Conservation (phyloP, 1,139 yeast species). For the Hyphopichia wangnamkhiaoensis region DNA sequence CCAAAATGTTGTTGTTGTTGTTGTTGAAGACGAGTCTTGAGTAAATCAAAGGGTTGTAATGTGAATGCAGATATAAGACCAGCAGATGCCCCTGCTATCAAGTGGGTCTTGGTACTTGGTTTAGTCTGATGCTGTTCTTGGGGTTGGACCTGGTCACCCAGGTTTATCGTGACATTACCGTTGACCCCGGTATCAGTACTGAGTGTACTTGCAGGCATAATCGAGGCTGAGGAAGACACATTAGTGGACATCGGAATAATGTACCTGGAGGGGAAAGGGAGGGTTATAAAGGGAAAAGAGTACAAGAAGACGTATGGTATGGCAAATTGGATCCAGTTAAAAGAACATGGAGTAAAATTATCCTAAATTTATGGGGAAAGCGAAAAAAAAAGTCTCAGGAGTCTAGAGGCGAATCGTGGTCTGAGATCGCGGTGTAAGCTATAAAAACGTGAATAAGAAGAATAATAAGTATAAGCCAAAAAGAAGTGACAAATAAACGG, state of each 20-base stretch:
- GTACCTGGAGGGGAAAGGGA: no score
- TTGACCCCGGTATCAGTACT: not conserved
- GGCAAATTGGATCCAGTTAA: no score
- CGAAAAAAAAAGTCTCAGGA: not conserved
- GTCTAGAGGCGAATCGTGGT: no score
- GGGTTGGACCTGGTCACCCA: not conserved
- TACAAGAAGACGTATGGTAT: no score
- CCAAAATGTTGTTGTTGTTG: conserved; percentile 39
- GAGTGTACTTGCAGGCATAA: not conserved
- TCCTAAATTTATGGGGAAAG: not conserved
- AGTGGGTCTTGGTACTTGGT: conserved; percentile 37
- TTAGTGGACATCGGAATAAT: not conserved
- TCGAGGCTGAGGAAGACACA: not conserved
- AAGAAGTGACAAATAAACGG: not conserved
- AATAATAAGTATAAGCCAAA: no score
- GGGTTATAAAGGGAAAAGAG: no score
- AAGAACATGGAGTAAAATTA: no score
- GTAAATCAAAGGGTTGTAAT: conserved; percentile 85
- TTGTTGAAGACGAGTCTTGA: conserved; percentile 91
- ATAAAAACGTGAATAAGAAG: no score
- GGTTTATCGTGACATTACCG: no score
- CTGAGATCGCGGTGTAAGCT: no score
- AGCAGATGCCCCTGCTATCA: conserved; percentile 82
- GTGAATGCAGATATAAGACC: conserved; percentile 82
- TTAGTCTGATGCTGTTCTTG: not conserved